Evolutionary conservation across 2,329 filamentous ascomycete species (phyloP), one percentile per base, ranked within the genome.

Genomic region (Coccinonectria pachysandricola): DNA sequence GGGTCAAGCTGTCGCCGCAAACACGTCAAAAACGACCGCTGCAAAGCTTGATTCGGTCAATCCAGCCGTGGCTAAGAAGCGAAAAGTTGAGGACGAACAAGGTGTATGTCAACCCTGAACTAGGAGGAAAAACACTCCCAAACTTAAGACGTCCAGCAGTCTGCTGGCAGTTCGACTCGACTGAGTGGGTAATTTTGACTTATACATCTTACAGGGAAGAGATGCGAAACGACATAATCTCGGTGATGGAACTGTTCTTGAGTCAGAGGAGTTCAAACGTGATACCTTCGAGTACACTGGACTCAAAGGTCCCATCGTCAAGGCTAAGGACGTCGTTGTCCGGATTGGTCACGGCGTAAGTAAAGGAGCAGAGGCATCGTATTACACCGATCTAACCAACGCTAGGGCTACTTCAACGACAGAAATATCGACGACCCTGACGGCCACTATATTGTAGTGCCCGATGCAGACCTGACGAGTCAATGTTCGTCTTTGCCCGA

Each of bases 381-480:
- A n/a, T n/a, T n/a, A n/a, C n/a, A n/a, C n/a, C n/a, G n/a, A n/a
- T n/a, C n/a, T n/a, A n/a, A n/a, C n/a, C n/a, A n/a, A n/a, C n/a
- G n/a, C n/a, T n/a, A n/a, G n/a, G n/a, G n/a, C n/a, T n/a, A n/a
- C n/a, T n/a, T n/a, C n/a, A 70, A 69, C 36, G 62, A 75, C 39
- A 66, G 76, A 42, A 91, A 92, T 51, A 79, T 91, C 21, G 91
- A 98, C 46, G 91, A 98, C 40, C 86, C 95, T 23, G 91, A 98
- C 45, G 91, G 91, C 5, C 91, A 98, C 56, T 98, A 95, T 50
- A 85, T 96, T 42, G 87, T 98, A 12, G 76, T 82, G 2, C 81
- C 87, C 15, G 84, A 94, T 42, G 80, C 81, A 8, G 75, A 83
- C 33, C 64, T 98, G 27, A 94, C 91, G 9, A 77, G 91, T 22